Evolutionary conservation across 1,284 basidiomycete genomes (phyloP).

Genomic region (Apiotrichum veenhuisii): DNA sequence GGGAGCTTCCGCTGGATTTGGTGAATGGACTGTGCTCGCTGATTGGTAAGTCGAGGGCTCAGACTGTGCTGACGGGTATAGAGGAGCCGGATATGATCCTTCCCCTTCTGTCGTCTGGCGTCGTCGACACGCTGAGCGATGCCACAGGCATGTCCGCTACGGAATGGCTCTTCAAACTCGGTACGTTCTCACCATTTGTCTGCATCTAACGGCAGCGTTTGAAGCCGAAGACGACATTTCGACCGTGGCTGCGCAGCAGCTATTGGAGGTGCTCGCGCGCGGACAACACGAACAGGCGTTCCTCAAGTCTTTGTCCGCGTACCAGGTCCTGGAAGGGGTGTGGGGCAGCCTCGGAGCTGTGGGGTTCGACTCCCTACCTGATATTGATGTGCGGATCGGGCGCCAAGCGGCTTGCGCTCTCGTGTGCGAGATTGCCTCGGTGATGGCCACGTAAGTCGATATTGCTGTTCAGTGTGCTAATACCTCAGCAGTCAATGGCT

Average conservation of each 20-base stretch:
- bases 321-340: neutral
- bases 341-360: neutral
- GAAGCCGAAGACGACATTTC: neutral
- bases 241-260: neutral
- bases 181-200: neutral
- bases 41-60: neutral
- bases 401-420: neutral
- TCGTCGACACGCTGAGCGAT: neutral
- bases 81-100: neutral
- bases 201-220: conserved; percentile 1
- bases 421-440: neutral
- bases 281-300: neutral
- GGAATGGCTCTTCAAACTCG: conserved; percentile 4
- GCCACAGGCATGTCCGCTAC: no score
- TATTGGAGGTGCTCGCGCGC: neutral
- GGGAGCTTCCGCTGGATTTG: neutral
- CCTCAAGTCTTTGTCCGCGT: neutral
- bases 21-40: neutral
- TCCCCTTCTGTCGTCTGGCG: neutral
- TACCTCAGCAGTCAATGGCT: neutral
- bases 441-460: neutral
- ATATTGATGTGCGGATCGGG: neutral
- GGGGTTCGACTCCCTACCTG: neutral
- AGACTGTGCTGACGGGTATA: neutral
- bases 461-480: no score